Conservation (phyloP, 495 filamentous ascomycete genomes). For the Cercophora scortea region DNA sequence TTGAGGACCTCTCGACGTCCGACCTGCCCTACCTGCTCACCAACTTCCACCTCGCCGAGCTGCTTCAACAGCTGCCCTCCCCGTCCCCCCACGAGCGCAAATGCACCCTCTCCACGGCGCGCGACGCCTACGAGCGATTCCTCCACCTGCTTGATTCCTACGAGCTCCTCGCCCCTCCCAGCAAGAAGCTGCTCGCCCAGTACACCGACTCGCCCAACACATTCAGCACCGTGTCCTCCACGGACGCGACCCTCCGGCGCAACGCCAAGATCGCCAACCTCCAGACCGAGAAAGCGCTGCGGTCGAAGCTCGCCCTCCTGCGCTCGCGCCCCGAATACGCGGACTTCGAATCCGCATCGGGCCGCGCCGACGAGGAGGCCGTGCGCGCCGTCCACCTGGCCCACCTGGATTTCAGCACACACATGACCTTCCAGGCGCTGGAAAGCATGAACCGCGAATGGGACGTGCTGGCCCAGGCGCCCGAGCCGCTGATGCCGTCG, state of each 20-base stretch:
- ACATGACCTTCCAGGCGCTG: constrained; percentile 76
- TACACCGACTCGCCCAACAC: constrained; percentile 58
- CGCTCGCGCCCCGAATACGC: constrained; percentile 34
- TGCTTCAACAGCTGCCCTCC: constrained; percentile 38
- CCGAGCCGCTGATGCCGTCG: constrained; percentile 37
- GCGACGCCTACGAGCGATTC: constrained; percentile 66
- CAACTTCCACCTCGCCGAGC: constrained; percentile 24
- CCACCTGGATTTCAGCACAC: constrained; percentile 60
- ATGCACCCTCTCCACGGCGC: constrained; percentile 50
- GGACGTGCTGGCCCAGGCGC: constrained; percentile 69
- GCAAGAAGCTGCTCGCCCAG: constrained; percentile 63
- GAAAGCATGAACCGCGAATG: constrained; percentile 79
- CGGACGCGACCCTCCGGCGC: constrained; percentile 64
- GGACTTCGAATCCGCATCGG: constrained; percentile 25
- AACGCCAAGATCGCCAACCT: constrained; percentile 82
- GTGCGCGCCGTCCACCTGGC: constrained; percentile 71
- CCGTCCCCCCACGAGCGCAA: constrained; percentile 54
- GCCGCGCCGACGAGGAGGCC: constrained; percentile 63
- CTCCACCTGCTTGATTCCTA: constrained; percentile 71
- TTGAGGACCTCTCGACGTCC: constrained; percentile 82
- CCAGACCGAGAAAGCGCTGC: constrained; percentile 78
- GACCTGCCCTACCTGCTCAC: constrained; percentile 62
- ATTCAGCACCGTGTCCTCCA: constrained; percentile 61
- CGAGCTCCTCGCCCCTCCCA: constrained; percentile 55
- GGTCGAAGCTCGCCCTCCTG: constrained; percentile 62